Evolutionary conservation across 306 rosid species (phyloP), one percentile per base, ranked within the genome.

Genomic region (Acacia melanoxylon): DNA sequence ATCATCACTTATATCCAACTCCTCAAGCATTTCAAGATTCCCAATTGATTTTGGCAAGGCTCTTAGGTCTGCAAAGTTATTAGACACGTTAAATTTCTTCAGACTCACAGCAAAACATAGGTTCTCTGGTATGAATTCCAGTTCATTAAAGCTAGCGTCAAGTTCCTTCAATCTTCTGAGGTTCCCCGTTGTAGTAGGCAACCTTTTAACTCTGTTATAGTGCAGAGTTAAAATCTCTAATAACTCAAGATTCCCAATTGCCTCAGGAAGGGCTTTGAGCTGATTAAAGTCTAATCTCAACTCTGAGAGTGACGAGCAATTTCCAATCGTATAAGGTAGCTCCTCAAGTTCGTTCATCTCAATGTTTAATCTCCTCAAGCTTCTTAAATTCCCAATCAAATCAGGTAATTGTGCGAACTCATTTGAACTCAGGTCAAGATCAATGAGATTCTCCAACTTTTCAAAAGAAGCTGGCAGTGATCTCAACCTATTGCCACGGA

Each of bases 141-240:
- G 82, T 77, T 95, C 99, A 17, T 95, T 95, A 85, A 95, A 95
- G 89, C 95, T 93, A 24, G 91, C 89, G 82, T 95, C 99, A 74
- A 95, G 94, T 86, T 95, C 98, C 90, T 87, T 87, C 88, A 95
- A 83, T 75, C 82, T 88, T 77, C 74, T 42, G 20, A 95, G 88
- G 69, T 87, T 89, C 2, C 93, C 97, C 51, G 91, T 80, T 66
- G 94, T 93, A 9, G 98, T 86, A 25, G 99, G 96, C 80, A 95
- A 80, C 72, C 80, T 83, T 79, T 88, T 92, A 58, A 93, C 78
- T 85, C 93, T 93, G 82, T 95, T 95, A 54, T 92, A 95, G 81
- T 93, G 97, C 83, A 93, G 79, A 78, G 93, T 89, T 52, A 95
- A 89, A 78, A 87, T 77, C 90, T 92, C 93, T 74, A 95, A 87